These are phyloP conservation scores for Tricholoma furcatifolium DNA, from an alignment of 768 basidiomycete species.

Conservation along the genomic window DNA sequence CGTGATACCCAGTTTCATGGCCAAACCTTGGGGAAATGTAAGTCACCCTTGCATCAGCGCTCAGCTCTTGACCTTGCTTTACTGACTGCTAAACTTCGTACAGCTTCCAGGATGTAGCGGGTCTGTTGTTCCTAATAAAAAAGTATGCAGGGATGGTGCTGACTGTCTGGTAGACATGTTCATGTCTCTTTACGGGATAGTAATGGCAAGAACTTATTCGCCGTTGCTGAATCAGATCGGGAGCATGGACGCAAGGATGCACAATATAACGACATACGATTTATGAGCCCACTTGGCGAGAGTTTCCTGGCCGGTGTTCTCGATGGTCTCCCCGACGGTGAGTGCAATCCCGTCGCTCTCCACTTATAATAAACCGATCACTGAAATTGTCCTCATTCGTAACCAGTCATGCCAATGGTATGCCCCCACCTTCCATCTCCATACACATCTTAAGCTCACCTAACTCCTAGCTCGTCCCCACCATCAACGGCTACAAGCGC, in stretches of 20 bases:
- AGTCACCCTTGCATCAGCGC: constrained; percentile 24
- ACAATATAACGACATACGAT: constrained; percentile 77
- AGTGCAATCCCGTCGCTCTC: constrained; percentile 18
- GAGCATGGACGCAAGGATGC: constrained; percentile 67
- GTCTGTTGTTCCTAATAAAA: constrained; percentile 36
- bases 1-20: constrained; percentile 96
- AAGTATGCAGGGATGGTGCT: background rate
- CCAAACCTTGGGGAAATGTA: constrained; percentile 93
- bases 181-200: constrained; percentile 83
- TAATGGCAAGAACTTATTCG: constrained; percentile 78
- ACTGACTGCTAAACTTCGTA: background rate
- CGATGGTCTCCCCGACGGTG: constrained; percentile 87
- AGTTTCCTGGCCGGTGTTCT: constrained; percentile 94
- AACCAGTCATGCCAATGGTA: constrained; percentile 79
- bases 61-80: background rate
- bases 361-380: background rate
- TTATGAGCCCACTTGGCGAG: constrained; percentile 80
- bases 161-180: constrained; percentile 58
- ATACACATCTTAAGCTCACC: background rate
- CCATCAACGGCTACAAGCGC: constrained; percentile 96
- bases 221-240: constrained; percentile 59
- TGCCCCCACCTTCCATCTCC: background rate
- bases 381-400: background rate
- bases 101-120: constrained; percentile 96
- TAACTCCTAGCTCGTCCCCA: constrained; percentile 67